Evolutionary conservation across 169 alveolate genomes (phyloP).

Genomic region (Cryptosporidium canis): DNA sequence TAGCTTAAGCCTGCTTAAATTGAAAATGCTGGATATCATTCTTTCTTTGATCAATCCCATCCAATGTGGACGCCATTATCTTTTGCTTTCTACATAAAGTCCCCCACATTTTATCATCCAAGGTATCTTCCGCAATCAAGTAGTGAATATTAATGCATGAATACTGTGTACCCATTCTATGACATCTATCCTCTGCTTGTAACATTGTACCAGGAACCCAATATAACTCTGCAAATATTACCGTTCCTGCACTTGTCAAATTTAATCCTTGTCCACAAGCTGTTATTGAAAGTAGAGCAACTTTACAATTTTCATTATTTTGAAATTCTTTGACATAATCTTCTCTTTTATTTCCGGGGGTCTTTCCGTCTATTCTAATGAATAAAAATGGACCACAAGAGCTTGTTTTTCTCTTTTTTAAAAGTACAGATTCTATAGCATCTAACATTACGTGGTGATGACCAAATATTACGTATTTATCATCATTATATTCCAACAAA

Average conservation of each 20-base stretch:
- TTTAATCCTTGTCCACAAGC: constrained; percentile 96
- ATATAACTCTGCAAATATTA: constrained; percentile 95
- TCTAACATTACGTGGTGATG: constrained; percentile 94
- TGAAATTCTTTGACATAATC: constrained; percentile 90
- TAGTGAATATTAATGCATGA: constrained; percentile 84
- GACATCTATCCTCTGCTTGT: constrained; percentile 98
- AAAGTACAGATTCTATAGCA: constrained; percentile 85
- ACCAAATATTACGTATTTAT: constrained; percentile 93
- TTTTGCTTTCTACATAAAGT: constrained; percentile 50
- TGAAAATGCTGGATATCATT: constrained; percentile 36
- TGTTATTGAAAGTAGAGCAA: constrained; percentile 94
- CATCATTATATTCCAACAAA: constrained; percentile 86
- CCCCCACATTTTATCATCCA: constrained; percentile 85
- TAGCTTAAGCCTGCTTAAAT: not conserved
- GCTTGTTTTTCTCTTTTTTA: constrained; percentile 74
- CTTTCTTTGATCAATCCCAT: constrained; percentile 68
- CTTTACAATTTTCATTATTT: constrained; percentile 78
- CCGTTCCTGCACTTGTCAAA: constrained; percentile 95
- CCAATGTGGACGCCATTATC: constrained; percentile 69
- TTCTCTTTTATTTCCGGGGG: constrained; percentile 88
- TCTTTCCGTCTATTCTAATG: constrained; percentile 95
- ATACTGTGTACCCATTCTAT: constrained; percentile 92
- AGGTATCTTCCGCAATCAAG: constrained; percentile 85
- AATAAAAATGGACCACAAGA: constrained; percentile 70
- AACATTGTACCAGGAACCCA: constrained; percentile 98